Evolutionary conservation across 1,284 basidiomycete species (phyloP).

Genomic region (Stereum hirsutum): DNA sequence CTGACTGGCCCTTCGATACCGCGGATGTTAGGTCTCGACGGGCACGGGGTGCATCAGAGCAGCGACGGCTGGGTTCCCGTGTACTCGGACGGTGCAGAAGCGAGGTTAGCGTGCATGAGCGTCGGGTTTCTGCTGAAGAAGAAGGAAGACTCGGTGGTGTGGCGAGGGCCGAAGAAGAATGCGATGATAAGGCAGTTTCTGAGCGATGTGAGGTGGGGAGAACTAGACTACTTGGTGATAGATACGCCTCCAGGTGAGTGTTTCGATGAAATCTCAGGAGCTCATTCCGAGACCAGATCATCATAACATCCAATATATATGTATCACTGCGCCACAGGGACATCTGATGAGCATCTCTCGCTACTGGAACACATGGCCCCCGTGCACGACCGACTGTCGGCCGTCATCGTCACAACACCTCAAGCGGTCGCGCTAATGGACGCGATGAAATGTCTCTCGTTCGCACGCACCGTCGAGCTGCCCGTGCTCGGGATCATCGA

Average conservation of each 20-base stretch:
- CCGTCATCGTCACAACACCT: constrained; percentile 93
- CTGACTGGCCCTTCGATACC: constrained; percentile 96
- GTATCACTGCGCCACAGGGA: constrained; percentile 45
- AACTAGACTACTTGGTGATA: constrained; percentile 92
- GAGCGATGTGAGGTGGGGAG: constrained; percentile 94
- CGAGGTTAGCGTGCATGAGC: constrained; percentile 88
- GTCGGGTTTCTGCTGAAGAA: constrained; percentile 92
- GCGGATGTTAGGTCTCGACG: constrained; percentile 93
- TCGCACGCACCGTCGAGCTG: constrained; percentile 80
- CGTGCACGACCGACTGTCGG: constrained; percentile 68
- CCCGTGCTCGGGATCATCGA: constrained; percentile 94
- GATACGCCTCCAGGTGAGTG: constrained; percentile 92
- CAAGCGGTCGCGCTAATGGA: constrained; percentile 95
- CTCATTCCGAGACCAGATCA: background rate
- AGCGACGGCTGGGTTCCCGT: constrained; percentile 98
- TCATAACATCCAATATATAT: background rate
- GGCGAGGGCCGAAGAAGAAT: constrained; percentile 99
- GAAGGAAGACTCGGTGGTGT: constrained; percentile 90
- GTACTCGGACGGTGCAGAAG: constrained; percentile 71
- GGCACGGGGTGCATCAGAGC: constrained; percentile 82
- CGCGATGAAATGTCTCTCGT: constrained; percentile 93
- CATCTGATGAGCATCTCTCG: constrained; percentile 97
- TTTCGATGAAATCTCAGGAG: background rate
- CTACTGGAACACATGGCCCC: constrained; percentile 91
- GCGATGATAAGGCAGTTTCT: constrained; percentile 99